Evolutionary conservation across 2,329 filamentous ascomycete species (phyloP), one percentile per base, ranked within the genome.

Genomic region (Aspergillus sp.): DNA sequence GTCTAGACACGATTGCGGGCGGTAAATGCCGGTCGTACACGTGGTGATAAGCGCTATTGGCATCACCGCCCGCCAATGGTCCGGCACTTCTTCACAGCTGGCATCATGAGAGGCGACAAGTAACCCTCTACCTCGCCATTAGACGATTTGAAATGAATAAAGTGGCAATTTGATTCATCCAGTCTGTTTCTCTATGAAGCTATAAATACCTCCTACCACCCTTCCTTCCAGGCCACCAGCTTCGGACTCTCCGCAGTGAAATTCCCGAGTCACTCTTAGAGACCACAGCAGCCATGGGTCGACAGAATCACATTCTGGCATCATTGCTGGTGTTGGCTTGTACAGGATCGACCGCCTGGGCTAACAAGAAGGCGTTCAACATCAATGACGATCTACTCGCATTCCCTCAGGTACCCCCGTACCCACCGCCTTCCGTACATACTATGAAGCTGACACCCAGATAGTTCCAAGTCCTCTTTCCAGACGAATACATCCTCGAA

Each of bases 331-430:
- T 64, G 19, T 51, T 74, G 50, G 61, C 65, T 16, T 68, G 60
- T 50, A 64, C 63, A 22, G 60, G 59, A 20, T 62, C 70, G 4
- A 60, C 58, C 45, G 75, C 73, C 50, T 69, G 79, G 53, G 81
- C 79, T 44, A 81, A 72, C 62, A 79, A 81, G 62, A 79, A 80
- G 60, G 73, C 79, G 17, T 96, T 96, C 76, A 95, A 87, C 74
- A 88, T 95, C 51, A 86, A 94, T 65, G 90, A 95, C 67, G 92
- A 96, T 68, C 72, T 96, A 47, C 80, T 95, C 51, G 90, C 90
- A 16, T 90, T 88, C 72, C 92, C 92, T 10, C 90, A 94, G 81
- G 89, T 93, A 78, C 58, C 77, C 22, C 45, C 43, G 20, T 22
- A 38, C 40, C 47, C 38, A 13, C 3, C 22, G 13, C 36, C 30